Evolutionary conservation across 169 alveolate species (phyloP).

Genomic region (Plasmodium yoelii): DNA sequence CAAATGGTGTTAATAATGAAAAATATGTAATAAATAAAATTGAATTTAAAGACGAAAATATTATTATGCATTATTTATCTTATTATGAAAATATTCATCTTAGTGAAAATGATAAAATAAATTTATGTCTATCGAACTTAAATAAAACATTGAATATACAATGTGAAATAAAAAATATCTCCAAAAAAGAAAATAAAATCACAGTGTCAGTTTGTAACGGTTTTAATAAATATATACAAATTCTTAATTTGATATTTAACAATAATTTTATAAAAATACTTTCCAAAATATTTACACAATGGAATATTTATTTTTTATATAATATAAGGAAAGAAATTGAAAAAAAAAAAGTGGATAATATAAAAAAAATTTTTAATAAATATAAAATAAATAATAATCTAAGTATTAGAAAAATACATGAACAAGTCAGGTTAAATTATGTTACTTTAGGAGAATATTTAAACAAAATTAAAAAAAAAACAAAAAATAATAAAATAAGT

Average conservation of each 20-base stretch:
- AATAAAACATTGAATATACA: neutral
- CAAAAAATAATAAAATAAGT: neutral
- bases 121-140: neutral
- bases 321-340: slow-evolving; percentile 12
- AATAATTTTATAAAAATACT: slow-evolving; percentile 4
- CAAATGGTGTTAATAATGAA: slow-evolving; percentile 11
- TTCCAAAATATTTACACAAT: neutral
- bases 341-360: neutral
- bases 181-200: slow-evolving; percentile 17
- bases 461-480: slow-evolving; percentile 8
- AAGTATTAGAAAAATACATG: slow-evolving; percentile 31
- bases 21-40: slow-evolving; percentile 28
- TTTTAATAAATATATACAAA: neutral
- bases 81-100: slow-evolving; percentile 22
- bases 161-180: slow-evolving; percentile 17
- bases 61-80: slow-evolving; percentile 21
- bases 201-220: slow-evolving; percentile 9
- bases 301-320: slow-evolving; percentile 1
- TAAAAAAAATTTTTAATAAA: slow-evolving; percentile 13
- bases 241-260: neutral
- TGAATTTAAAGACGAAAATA: slow-evolving; percentile 20
- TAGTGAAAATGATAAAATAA: slow-evolving; percentile 19
- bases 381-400: slow-evolving; percentile 2
- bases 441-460: slow-evolving; percentile 30
- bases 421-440: slow-evolving; percentile 34